Percentiles rank a stretch among this genome's conserved stretches.
phyloP scores from a whole-genome alignment of 2,329 filamentous ascomycete species.

The Herpotrichia juniperi region DNA sequence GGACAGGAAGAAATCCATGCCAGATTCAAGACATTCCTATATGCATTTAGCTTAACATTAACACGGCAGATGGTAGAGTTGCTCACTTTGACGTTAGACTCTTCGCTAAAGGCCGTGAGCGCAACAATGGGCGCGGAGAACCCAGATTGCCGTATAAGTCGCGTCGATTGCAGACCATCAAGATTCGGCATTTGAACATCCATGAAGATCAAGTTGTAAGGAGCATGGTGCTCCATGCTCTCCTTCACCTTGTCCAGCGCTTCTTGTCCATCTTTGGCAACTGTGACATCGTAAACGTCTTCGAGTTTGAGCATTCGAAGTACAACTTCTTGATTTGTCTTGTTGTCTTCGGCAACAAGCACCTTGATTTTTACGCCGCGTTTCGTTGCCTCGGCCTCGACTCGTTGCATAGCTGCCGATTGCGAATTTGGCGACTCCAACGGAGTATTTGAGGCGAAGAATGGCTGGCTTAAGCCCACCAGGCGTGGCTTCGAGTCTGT shows the following conservation, averaged over 20 bases:
- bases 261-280: slow-evolving; percentile 77
- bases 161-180: slow-evolving; percentile 85
- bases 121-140: slow-evolving; percentile 90
- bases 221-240: slow-evolving; percentile 73
- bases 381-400: slow-evolving; percentile 64
- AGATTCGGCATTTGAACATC: slow-evolving; percentile 94
- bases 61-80: background rate
- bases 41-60: slow-evolving; percentile 9
- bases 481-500: slow-evolving; percentile 76
- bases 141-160: slow-evolving; percentile 82
- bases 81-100: slow-evolving; percentile 84
- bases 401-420: slow-evolving; percentile 68
- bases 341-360: slow-evolving; percentile 82
- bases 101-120: slow-evolving; percentile 82
- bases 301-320: slow-evolving; percentile 75
- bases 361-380: slow-evolving; percentile 72
- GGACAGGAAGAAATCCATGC: slow-evolving; percentile 88
- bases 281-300: slow-evolving; percentile 83
- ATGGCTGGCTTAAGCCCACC: slow-evolving; percentile 82
- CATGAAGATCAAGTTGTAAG: slow-evolving; percentile 93
- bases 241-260: slow-evolving; percentile 85
- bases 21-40: slow-evolving; percentile 72
- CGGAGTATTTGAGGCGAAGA: slow-evolving; percentile 65
- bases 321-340: slow-evolving; percentile 55
- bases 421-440: slow-evolving; percentile 64